A percentile compares a stretch with the other conserved stretches of the same genome.
phyloP scores from a whole-genome alignment of 257 asterid species.

The Marsdenia floribunda region DNA sequence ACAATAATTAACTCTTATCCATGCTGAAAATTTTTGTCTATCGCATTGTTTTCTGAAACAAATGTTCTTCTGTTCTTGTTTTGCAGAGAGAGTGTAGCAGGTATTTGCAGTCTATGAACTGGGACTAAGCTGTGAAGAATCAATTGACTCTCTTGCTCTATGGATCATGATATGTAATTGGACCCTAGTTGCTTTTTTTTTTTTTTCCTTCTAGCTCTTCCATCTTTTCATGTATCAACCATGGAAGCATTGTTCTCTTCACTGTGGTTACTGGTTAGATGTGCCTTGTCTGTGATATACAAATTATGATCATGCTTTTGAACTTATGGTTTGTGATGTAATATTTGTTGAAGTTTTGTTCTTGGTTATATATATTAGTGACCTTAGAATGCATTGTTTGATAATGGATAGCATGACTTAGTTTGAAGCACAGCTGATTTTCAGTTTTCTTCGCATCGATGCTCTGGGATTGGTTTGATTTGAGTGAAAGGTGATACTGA shows the following conservation, averaged over 20 bases:
- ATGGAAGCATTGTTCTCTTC: conserved; percentile 1
- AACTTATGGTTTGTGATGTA: conserved; percentile 1
- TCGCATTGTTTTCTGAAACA: background rate
- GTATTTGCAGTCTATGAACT: conserved; percentile 9
- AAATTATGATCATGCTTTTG: conserved; percentile 6
- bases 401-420: background rate
- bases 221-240: background rate
- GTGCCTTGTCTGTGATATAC: conserved; percentile 2
- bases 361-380: background rate
- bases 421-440: too few species aligned
- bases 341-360: background rate
- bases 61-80: background rate
- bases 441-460: background rate
- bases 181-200: conserved; percentile 10
- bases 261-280: conserved; percentile 3
- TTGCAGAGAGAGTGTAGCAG: conserved; percentile 17
- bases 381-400: background rate
- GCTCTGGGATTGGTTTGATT: background rate
- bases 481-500: too few species aligned
- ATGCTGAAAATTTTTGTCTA: background rate
- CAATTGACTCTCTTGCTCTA: conserved; percentile 15
- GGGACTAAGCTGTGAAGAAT: conserved; percentile 12
- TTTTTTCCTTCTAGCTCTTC: background rate
- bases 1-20: background rate
- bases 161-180: conserved; percentile 27